A percentile compares a stretch with the other conserved stretches of the same genome.
Evolutionary conservation across 2,329 filamentous ascomycete genomes (phyloP).

Genomic region (Whalleya microplaca): DNA sequence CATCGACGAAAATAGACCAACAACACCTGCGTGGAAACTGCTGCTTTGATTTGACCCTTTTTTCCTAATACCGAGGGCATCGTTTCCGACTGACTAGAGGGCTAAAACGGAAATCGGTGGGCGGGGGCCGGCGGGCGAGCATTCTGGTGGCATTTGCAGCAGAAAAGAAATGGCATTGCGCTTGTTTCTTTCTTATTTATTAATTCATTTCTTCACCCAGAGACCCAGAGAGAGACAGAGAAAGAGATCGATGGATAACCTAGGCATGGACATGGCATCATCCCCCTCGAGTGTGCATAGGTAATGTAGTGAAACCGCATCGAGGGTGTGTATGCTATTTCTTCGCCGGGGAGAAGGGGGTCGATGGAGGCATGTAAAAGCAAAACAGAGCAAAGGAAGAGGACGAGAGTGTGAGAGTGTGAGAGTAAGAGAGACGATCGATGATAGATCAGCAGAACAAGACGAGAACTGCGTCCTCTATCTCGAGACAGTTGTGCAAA

Average conservation of each 20-base stretch:
- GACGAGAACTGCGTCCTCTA: not conserved
- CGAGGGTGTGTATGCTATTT: slow-evolving; percentile 2
- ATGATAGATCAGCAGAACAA: too few species aligned
- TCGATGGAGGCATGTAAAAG: too few species aligned
- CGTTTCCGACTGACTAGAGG: slow-evolving; percentile 10
- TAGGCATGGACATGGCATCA: slow-evolving; percentile 1
- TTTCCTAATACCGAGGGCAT: slow-evolving; percentile 12
- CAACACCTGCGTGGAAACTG: slow-evolving; percentile 7
- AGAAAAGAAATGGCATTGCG: slow-evolving; percentile 10
- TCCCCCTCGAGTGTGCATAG: slow-evolving; percentile 17
- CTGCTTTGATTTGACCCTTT: slow-evolving; percentile 15
- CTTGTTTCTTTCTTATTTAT: slow-evolving; percentile 8
- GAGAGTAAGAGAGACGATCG: not conserved
- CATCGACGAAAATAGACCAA: slow-evolving; percentile 15
- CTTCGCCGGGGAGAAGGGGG: not conserved
- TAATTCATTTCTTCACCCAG: slow-evolving; percentile 3
- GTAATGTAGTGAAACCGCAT: slow-evolving; percentile 6
- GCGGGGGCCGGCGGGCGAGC: slow-evolving; percentile 5
- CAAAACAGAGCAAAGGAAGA: not conserved
- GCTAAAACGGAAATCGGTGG: slow-evolving; percentile 10
- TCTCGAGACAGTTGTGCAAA: not conserved
- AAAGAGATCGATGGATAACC: slow-evolving; percentile 18
- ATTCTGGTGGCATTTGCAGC: slow-evolving; percentile 25
- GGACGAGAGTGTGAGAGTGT: not conserved
- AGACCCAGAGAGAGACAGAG: too few species aligned